Evolutionary conservation across 306 rosid species (phyloP).

Genomic region (Cicer yamashitae): DNA sequence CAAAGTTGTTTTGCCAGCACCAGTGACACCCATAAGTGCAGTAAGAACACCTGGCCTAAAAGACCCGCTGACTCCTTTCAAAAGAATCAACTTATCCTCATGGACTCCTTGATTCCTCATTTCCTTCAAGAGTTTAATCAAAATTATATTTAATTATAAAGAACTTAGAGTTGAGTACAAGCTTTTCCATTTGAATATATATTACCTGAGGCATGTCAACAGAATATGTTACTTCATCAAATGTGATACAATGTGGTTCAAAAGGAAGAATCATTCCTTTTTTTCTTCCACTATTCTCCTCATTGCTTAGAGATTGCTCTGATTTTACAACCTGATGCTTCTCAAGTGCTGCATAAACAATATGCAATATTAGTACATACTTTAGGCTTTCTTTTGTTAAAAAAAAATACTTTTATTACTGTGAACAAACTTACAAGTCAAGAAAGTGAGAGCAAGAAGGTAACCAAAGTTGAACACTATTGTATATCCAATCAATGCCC

Average conservation of each 20-base stretch:
- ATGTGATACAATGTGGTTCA: constrained; percentile 50
- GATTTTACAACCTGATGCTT: constrained; percentile 42
- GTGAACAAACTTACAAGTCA: constrained; percentile 53
- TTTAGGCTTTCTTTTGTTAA: background rate
- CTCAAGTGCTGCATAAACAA: constrained; percentile 43
- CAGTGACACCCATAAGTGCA: constrained; percentile 86
- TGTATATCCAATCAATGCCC: constrained; percentile 45
- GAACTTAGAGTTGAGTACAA: background rate
- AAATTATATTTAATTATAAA: too few species aligned
- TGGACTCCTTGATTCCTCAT: constrained; percentile 65
- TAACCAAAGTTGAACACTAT: constrained; percentile 47
- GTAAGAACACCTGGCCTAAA: constrained; percentile 90
- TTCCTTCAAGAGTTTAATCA: constrained; percentile 49
- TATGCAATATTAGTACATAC: constrained; percentile 4
- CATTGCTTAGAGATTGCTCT: background rate
- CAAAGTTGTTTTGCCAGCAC: constrained; percentile 90
- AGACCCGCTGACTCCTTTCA: constrained; percentile 72
- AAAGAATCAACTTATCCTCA: constrained; percentile 66
- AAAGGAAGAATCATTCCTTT: constrained; percentile 60
- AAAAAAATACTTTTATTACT: constrained; percentile 6
- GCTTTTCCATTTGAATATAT: background rate
- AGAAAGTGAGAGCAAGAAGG: constrained; percentile 53
- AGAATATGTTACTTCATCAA: constrained; percentile 52
- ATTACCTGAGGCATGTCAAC: constrained; percentile 57
- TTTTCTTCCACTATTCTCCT: background rate